A percentile compares a stretch with the other conserved stretches of the same genome.
Evolutionary conservation across 768 basidiomycete species (phyloP).

Genomic region (Hydnum rufescens): DNA sequence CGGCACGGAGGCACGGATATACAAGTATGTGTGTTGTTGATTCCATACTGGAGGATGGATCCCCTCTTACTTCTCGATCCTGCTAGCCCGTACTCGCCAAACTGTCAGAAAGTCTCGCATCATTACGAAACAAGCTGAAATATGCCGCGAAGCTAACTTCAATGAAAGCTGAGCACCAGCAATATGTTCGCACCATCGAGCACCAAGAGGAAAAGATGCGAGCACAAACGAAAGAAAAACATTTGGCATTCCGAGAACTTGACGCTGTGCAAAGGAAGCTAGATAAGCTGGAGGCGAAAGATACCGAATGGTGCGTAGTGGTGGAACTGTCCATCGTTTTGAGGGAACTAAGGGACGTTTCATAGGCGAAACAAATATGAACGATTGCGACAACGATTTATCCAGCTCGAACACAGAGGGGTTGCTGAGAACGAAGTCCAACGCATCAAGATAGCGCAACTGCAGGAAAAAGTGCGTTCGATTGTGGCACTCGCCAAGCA

Average conservation of each 20-base stretch:
- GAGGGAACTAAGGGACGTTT: not conserved
- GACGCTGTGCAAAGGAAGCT: not conserved
- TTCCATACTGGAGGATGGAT: no score
- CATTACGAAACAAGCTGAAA: not conserved
- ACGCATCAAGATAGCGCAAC: not conserved
- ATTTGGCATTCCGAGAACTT: not conserved
- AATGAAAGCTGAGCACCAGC: not conserved
- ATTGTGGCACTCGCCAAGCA: no score
- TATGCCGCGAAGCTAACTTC: not conserved
- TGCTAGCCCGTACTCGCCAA: no score
- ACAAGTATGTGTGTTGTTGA: no score
- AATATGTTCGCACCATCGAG: not conserved
- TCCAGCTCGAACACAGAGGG: not conserved
- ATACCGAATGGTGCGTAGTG: no score
- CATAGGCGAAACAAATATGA: not conserved
- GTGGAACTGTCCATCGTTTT: no score
- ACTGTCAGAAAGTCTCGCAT: not conserved
- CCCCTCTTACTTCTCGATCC: no score
- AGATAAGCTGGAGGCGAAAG: not conserved
- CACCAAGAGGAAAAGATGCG: not conserved
- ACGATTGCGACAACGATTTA: not conserved
- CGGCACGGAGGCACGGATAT: no score
- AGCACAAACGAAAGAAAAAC: not conserved
- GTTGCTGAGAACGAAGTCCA: not conserved
- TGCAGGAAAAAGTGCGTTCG: not conserved